These are phyloP conservation scores for Cotoneaster glaucophyllus DNA, from an alignment of 306 rosid species.

Conservation along the genomic window DNA sequence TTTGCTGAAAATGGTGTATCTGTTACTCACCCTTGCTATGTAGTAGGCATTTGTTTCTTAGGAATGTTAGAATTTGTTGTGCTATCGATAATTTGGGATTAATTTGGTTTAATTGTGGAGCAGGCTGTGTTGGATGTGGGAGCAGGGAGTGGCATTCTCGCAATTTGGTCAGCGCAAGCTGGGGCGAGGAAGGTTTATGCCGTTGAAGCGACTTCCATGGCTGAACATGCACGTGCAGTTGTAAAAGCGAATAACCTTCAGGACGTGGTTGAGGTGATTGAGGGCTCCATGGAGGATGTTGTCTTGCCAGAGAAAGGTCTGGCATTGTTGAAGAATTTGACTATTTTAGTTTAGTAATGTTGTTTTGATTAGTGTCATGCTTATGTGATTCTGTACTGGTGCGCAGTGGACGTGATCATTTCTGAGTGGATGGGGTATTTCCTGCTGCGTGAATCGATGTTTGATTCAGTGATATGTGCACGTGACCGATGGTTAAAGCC, in stretches of 20 bases:
- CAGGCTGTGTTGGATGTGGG: slow-evolving; percentile 98
- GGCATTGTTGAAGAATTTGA: background rate
- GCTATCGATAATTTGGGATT: background rate
- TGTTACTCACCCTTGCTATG: background rate
- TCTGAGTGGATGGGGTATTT: slow-evolving; percentile 99
- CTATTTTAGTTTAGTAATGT: background rate
- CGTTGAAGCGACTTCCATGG: slow-evolving; percentile 95
- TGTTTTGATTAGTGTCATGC: background rate
- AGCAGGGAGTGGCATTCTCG: slow-evolving; percentile 97
- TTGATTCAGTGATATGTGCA: slow-evolving; percentile 97
- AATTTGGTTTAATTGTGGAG: slow-evolving; percentile 26
- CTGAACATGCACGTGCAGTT: slow-evolving; percentile 83
- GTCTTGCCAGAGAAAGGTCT: slow-evolving; percentile 92
- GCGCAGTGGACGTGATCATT: slow-evolving; percentile 84
- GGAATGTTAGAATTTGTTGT: background rate
- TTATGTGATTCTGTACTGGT: background rate
- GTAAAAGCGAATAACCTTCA: slow-evolving; percentile 69
- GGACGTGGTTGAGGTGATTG: slow-evolving; percentile 68
- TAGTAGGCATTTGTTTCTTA: background rate
- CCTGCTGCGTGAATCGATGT: slow-evolving; percentile 96
- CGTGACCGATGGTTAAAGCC: slow-evolving; percentile 99
- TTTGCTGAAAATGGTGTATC: background rate
- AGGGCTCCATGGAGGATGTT: slow-evolving; percentile 87
- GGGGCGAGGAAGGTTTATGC: slow-evolving; percentile 99
- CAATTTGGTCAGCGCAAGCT: slow-evolving; percentile 97